Base-by-base conservation (phyloP, 2,329 filamentous ascomycete genomes). In the Falciphora oryzae region DNA sequence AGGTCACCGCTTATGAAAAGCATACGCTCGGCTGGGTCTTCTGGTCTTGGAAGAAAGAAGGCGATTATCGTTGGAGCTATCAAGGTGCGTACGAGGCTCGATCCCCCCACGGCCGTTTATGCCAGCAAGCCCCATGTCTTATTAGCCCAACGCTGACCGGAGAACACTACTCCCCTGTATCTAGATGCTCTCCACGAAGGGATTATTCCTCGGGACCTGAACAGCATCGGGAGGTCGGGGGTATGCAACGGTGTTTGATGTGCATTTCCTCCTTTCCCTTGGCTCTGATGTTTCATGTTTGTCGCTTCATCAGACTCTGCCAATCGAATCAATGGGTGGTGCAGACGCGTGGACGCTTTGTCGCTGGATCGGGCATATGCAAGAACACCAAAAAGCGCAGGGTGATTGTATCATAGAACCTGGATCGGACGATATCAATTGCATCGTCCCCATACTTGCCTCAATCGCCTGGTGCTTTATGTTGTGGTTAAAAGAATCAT, bases 1-100 rank as follows among this genome's bases (percentile, higher is more conserved):
- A 69, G 63, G 57, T 67, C 13, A 59, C 56, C 27, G 38, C 59
- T 28, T 85, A 84, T 67, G 82, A 85, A 72, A 74, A 75, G 66
- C 70, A 76, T 63, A 66, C 72, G 44, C 70, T 75, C 28, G 81
- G 81, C 0, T 85, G 81, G 81, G 69, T 80, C 8, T 85, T 82
- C 68, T 85, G 83, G 82, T 78, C 75, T 5, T 85, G 82, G 83
- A 85, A 83, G 74, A 81, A 67, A 53, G 67, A 71, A 65, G 53
- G 50, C 16, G 76, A 80, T 71, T 78, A 75, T 69, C 71, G 77
- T 58, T 81, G 78, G 79, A 67, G 63, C 28, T 70, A 69, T 32
- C 59, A 64, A 44, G 38, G 60, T 44, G 16, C 27, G 35, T 44
- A 13, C 14, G 8, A 22, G 22, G 6, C 44, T 53, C 44, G 6